Evolutionary conservation across 2,329 filamentous ascomycete genomes (phyloP), one percentile per base, ranked within the genome.

Genomic region (Calonectria montana): DNA sequence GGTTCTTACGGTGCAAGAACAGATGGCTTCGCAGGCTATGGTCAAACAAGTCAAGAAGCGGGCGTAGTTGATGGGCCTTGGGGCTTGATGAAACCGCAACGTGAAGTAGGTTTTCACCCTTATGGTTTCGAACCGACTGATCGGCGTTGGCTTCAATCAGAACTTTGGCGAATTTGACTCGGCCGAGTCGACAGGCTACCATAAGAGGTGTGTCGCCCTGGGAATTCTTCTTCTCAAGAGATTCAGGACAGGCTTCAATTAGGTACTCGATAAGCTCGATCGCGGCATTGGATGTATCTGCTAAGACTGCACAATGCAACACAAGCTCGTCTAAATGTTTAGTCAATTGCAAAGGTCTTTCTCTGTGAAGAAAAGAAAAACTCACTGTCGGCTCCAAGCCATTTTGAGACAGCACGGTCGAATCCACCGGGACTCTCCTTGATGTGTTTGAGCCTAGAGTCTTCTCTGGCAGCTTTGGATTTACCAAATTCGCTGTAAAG

Each of bases 141-240:
- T 97, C 91, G 2, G 94, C 93, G 3, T 93, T 94, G 29, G 89
- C 90, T 1, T 88, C 84, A 63, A 96, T 87, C 41, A 97, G 87
- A 0, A 90, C 84, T 77, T 90, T 89, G 18, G 89, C 88, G 23
- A 89, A 88, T 2, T 90, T 84, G 18, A 87, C 76, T 23, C 88
- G 87, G 13, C 89, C 87, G 3, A 90, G 83, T 2, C 86, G 83
- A 73, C 91, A 92, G 2, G 94, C 94, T 12, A 94, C 80, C 68
- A 91, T 88, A 1, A 97, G 86, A 2, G 94, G 94, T 0, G 94
- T 96, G 63, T 88, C 84, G 0, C 90, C 90, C 9, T 84, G 79
- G 1, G 85, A 81, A 1, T 88, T 90, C 77, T 91, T 94, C 62
- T 88, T 86, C 69, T 95, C 90, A 1, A 97, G 78, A 1, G 87